Base-by-base conservation (phyloP, 2,329 filamentous ascomycete genomes). In the Trichothecium roseum region DNA sequence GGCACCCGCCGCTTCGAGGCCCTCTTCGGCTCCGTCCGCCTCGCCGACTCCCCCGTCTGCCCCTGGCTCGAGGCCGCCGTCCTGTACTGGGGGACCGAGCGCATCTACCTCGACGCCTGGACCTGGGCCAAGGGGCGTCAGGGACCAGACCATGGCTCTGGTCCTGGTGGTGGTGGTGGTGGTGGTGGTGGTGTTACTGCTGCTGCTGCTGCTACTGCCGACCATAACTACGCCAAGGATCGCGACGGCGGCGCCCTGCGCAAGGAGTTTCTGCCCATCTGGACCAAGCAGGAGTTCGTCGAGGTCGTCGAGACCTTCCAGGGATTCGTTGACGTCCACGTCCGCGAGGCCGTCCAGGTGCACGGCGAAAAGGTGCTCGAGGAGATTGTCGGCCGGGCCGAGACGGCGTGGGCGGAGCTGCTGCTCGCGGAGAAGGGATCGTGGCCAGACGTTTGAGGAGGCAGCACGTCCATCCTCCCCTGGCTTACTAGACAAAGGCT, bases 71-170 rank as follows among this genome's bases (percentile, higher is more conserved):
- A 86, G 51, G 80, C 78, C 5, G 64, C 84, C 41, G 69, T 84
- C 3, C 68, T 84, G n/a, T 69, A 87, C 17, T 88, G 81, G 77
- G 77, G 75, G n/a, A 85, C 79, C 2, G 83, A 89, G 57, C 74
- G 66, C 32, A 70, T 67, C 40, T 81, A 80, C 49, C 50, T 78
- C 14, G 63, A 70, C 28, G 68, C 75, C 10, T 81, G 77, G 77
- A 62, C 59, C 8, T 69, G 64, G 52, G 68, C 68, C 4, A 62
- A 53, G 41, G 42, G 51, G 4, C 56, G 66, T 45, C 51, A 59
- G 14, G 2, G 39, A 40, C 3, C 32, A 42, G 14, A 38, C 33
- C 1, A 41, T n/a, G n/a, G n/a, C n/a, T n/a, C n/a, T n/a, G n/a
- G n/a, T n/a, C n/a, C n/a, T n/a, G n/a, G n/a, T n/a, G n/a, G n/a